These are phyloP conservation scores for Dendrobium huoshanense DNA, from an alignment of 106 monocot genomes.

Conservation along the genomic window DNA sequence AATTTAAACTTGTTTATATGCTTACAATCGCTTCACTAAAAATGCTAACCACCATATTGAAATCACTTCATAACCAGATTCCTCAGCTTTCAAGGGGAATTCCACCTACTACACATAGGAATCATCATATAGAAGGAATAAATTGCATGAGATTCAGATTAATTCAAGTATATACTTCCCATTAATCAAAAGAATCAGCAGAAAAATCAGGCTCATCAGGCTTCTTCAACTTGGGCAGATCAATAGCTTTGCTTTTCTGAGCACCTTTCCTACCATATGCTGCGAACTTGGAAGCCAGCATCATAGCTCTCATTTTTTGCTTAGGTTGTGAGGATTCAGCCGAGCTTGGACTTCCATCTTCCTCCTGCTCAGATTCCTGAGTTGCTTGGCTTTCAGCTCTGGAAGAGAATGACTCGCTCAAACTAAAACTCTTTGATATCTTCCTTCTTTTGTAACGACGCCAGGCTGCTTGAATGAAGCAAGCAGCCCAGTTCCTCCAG, in stretches of 20 bases:
- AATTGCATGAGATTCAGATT: background rate
- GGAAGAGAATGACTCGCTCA: constrained; percentile 46
- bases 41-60: background rate
- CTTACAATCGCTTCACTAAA: background rate
- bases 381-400: constrained; percentile 15
- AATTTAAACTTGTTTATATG: background rate
- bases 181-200: constrained; percentile 24
- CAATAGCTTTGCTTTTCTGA: constrained; percentile 24
- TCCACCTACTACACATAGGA: background rate
- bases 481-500: constrained; percentile 76
- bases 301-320: constrained; percentile 9
- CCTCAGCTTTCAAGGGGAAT: background rate
- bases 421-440: constrained; percentile 41
- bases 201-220: constrained; percentile 68
- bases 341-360: constrained; percentile 14
- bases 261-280: constrained; percentile 21
- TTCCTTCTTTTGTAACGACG: constrained; percentile 56
- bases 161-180: background rate
- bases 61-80: background rate
- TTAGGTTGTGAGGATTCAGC: constrained; percentile 8
- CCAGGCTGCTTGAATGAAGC: constrained; percentile 88
- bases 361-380: constrained; percentile 20
- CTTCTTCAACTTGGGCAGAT: constrained; percentile 43
- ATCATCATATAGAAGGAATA: background rate
- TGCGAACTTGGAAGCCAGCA: constrained; percentile 29